Percentiles rank a stretch among this genome's conserved stretches.
Evolutionary conservation across 345 rosid species (phyloP).

Genomic region (Turnera subulata): DNA sequence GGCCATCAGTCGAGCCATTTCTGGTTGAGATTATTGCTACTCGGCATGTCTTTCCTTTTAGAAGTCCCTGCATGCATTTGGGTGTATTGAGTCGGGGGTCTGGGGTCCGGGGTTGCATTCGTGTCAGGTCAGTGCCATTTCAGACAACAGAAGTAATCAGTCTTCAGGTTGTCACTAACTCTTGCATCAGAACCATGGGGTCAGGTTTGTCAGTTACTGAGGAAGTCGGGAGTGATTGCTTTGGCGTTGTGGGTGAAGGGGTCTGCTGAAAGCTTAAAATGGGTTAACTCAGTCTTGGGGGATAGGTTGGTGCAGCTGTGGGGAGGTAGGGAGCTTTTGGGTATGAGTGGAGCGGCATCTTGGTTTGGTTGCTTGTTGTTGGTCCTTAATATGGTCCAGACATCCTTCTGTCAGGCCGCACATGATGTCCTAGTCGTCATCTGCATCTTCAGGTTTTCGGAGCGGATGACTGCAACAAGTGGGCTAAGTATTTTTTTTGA

Average conservation of each 20-base stretch:
- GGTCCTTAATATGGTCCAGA: conserved; percentile 1
- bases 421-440: neutral
- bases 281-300: conserved; percentile 14
- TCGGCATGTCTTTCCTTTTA: conserved; percentile 22
- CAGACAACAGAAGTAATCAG: conserved; percentile 31
- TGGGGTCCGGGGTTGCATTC: conserved; percentile 39
- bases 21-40: conserved; percentile 48
- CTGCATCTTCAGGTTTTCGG: conserved; percentile 8
- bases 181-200: conserved; percentile 52
- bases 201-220: conserved; percentile 22
- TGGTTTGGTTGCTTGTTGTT: neutral
- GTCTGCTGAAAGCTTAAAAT: neutral
- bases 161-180: conserved; percentile 40
- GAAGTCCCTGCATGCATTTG: conserved; percentile 50
- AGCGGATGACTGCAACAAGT: conserved; percentile 11
- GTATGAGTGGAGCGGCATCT: conserved; percentile 13
- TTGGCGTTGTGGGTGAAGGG: conserved; percentile 12
- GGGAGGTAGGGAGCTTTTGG: conserved; percentile 1
- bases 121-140: conserved; percentile 37
- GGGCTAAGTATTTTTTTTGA: conserved; percentile 13
- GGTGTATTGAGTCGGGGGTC: conserved; percentile 44
- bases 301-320: conserved; percentile 11
- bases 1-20: conserved; percentile 69
- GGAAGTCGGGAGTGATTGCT: conserved; percentile 15
- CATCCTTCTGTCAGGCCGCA: conserved; percentile 9